These are phyloP conservation scores for Hippophae rhamnoides DNA, from an alignment of 306 rosid species.

Conservation along the genomic window DNA sequence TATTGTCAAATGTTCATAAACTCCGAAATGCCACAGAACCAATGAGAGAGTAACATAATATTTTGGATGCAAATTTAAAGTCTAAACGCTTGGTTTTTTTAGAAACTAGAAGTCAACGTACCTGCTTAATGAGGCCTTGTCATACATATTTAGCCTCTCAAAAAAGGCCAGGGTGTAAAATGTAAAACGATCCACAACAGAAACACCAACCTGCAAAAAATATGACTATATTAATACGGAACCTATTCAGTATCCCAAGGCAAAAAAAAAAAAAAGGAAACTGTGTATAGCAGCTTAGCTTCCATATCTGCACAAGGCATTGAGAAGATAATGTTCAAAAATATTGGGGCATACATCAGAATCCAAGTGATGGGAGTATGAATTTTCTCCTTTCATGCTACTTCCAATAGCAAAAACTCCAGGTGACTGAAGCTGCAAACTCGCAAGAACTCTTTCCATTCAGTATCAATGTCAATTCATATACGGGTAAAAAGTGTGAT, in stretches of 20 bases:
- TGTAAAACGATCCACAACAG: conserved; percentile 95
- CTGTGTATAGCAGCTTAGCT: conserved; percentile 5
- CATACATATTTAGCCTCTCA: conserved; percentile 86
- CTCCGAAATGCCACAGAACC: neutral
- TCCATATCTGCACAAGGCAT: neutral
- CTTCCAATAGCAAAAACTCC: conserved; percentile 96
- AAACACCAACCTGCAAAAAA: conserved; percentile 72
- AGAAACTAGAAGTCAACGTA: conserved; percentile 12
- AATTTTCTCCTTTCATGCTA: conserved; percentile 96
- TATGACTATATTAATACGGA: conserved; percentile 5
- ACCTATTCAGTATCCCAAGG: conserved; percentile 5
- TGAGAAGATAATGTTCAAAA: neutral
- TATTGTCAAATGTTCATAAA: neutral
- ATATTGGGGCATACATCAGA: conserved; percentile 59
- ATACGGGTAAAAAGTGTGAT: conserved; percentile 7
- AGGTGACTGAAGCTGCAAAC: conserved; percentile 83
- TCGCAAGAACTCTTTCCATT: conserved; percentile 25
- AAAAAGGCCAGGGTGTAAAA: conserved; percentile 88
- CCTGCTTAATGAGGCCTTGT: conserved; percentile 91
- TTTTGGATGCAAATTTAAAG: neutral
- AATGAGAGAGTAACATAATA: neutral
- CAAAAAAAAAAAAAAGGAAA: conserved; percentile 7
- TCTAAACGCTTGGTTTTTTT: neutral
- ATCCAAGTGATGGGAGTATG: conserved; percentile 97
- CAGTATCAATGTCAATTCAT: conserved; percentile 19